Base-by-base conservation (phyloP, 306 rosid genomes). In the Cucurbita ficifolia region DNA sequence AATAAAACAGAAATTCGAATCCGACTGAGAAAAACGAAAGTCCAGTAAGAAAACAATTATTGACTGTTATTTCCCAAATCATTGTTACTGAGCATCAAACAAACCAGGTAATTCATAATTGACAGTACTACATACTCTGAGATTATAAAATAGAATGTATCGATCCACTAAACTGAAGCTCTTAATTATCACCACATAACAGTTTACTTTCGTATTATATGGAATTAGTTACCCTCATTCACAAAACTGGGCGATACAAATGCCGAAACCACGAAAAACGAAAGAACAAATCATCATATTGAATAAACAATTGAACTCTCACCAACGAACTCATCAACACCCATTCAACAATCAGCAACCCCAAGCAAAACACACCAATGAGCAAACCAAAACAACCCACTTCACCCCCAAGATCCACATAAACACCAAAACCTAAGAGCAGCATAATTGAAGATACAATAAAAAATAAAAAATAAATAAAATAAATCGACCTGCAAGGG, bases 401-500 rank as follows among this genome's bases (percentile, higher is more conserved):
- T 53, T n/a, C 22, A 18, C 58, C 58, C 57, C 24, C 33, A 53
- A 17, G 58, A 53, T 53, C 58, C 24, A 53, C 29, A 53, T 53
- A n/a, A 53, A 18, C 21, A 21, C 59, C 8, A 54, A 7, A 54
- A 54, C 29, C 19, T 29, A n/a, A 16, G 18, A 70, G 60, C 62
- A 57, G 64, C 49, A 70, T 16, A 61, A 33, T 51, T 38, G 29
- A 36, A 51, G 49, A 43, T 55, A 74, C 21, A 33, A 5, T 8
- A 42, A 42, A 40, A 9, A 43, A 9, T 0, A 1, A 1, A 5
- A 46, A 6, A 51, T 5, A 18, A 17, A 43, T 8, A 0, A 51
- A 17, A 50, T 1, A n/a, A 9, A 51, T 4, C 36, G 9, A 94
- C 98, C 99, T 95, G 99, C 82, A 95, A 87, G 29, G 99, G 99